Conservation (phyloP, 2,329 filamentous ascomycete species). For the Xylariales sp. region DNA sequence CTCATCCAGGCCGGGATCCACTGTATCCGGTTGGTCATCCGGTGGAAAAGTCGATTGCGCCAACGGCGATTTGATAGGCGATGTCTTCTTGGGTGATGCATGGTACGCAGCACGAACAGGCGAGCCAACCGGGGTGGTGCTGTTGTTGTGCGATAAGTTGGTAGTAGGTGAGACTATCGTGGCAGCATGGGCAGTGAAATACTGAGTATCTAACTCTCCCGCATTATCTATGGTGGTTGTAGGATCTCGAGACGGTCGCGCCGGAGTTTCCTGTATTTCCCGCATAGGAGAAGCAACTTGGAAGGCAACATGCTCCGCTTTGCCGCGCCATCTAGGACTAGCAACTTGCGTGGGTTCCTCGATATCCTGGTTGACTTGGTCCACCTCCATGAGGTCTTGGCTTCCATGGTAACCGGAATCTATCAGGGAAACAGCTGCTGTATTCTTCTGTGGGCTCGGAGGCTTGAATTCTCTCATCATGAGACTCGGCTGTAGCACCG, state of each 20-base stretch:
- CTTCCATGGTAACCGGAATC: slow-evolving; percentile 74
- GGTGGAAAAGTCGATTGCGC: slow-evolving; percentile 10
- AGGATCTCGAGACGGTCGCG: slow-evolving; percentile 14
- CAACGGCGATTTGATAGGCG: slow-evolving; percentile 10
- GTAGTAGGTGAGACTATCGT: slow-evolving; percentile 13
- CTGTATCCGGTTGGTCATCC: slow-evolving; percentile 10
- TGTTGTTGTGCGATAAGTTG: slow-evolving; percentile 16
- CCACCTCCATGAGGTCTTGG: slow-evolving; percentile 49
- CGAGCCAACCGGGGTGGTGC: slow-evolving; percentile 27
- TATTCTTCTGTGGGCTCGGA: slow-evolving; percentile 16
- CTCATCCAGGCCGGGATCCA: slow-evolving; percentile 22
- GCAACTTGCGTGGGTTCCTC: slow-evolving; percentile 19
- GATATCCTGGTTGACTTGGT: slow-evolving; percentile 12
- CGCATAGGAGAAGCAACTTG: slow-evolving; percentile 12
- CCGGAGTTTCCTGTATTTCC: slow-evolving; percentile 12
- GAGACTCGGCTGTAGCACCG: slow-evolving; percentile 21
- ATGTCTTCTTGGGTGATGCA: slow-evolving; percentile 10
- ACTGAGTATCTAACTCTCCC: slow-evolving; percentile 18
- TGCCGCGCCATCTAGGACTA: slow-evolving; percentile 12
- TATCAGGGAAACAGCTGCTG: slow-evolving; percentile 29
- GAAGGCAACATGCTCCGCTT: slow-evolving; percentile 15
- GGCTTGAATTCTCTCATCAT: slow-evolving; percentile 1
- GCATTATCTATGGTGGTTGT: slow-evolving; percentile 12
- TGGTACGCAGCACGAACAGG: slow-evolving; percentile 10
- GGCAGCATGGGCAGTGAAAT: slow-evolving; percentile 19